Evolutionary conservation across 805 yeast species (phyloP), one percentile per base, ranked within the genome.

Genomic region (Saturnispora zaruensis): DNA sequence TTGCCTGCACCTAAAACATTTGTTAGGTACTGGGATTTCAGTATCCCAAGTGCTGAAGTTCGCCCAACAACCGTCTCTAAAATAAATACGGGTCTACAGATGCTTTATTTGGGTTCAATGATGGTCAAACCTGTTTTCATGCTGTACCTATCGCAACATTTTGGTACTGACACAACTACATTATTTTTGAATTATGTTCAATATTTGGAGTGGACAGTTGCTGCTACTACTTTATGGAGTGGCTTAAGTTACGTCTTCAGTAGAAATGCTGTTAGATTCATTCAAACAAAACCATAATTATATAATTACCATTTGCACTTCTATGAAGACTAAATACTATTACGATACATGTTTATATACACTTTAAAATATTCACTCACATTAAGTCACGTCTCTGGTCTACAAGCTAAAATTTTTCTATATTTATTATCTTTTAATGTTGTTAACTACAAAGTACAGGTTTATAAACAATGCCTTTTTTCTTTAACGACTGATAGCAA

Each of bases 41-140:
- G 80, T 54, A 77, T 79, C 53, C 91, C 84, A 4, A 82, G 89
- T 23, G 96, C 88, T 0, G 87, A 86, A 51, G 96, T 95, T 2
- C 85, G 76, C 51, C 99, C 99, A 1, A 87, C 95, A 5, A 69
- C 74, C 36, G 79, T 95, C 23, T 88, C 96, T 11, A 91, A 91
- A 63, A 75, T 81, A 65, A 93, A 93, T 68, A 93, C 99, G 0
- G 87, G 82, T 1, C 75, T 93, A 53, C 99, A 93, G 64, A 91
- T 93, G 97, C 62, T 86, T 2, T 90, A 90, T 58, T 76, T 93
- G 41, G 96, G 84, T 0, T 61, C 74, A 14, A 75, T 79, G 48
- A 78, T 84, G 48, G 66, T 77, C 16, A 71, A 74, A 48, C 85
- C 86, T 0, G 81, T 77, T 1, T 49, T 75, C 16, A 41, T 68